Conservation (phyloP, 495 filamentous ascomycete species). For the Oleoguttula mirabilis region DNA sequence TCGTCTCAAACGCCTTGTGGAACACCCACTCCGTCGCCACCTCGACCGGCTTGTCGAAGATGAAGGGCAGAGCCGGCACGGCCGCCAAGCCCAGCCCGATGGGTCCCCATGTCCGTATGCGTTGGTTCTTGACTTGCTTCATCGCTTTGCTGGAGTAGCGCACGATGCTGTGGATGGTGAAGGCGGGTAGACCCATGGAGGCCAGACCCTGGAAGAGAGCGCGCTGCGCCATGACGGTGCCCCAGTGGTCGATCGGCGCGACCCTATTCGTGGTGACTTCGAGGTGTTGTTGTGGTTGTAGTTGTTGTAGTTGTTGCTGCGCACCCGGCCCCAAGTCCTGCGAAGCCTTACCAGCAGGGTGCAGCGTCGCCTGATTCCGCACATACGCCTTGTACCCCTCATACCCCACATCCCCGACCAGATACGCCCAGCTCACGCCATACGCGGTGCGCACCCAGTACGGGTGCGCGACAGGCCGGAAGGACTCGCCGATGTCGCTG, state of each 20-base stretch:
- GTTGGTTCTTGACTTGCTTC: constrained; percentile 63
- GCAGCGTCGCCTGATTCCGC: constrained; percentile 54
- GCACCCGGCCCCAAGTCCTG: not conserved
- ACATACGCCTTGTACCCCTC: constrained; percentile 94
- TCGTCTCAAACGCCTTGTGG: constrained; percentile 57
- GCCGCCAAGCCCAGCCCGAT: constrained; percentile 82
- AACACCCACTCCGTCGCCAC: constrained; percentile 81
- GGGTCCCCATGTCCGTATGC: constrained; percentile 69
- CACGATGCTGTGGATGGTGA: constrained; percentile 90
- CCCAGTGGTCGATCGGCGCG: constrained; percentile 77
- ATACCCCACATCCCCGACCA: constrained; percentile 78
- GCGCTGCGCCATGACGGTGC: constrained; percentile 81
- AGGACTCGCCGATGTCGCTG: constrained; percentile 92
- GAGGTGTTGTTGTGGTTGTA: too few species aligned
- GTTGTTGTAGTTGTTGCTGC: too few species aligned
- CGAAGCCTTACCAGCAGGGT: constrained; percentile 30
- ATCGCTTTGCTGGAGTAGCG: constrained; percentile 71
- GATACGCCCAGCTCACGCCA: constrained; percentile 82
- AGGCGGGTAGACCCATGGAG: constrained; percentile 85
- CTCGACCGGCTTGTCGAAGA: constrained; percentile 93
- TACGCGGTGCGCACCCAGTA: constrained; percentile 71
- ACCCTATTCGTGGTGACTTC: constrained; percentile 32
- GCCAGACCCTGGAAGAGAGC: constrained; percentile 83
- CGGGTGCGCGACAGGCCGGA: constrained; percentile 84
- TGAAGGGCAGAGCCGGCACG: constrained; percentile 75